Base-by-base conservation (phyloP, 495 filamentous ascomycete species). In the Penicilliopsis zonata region DNA sequence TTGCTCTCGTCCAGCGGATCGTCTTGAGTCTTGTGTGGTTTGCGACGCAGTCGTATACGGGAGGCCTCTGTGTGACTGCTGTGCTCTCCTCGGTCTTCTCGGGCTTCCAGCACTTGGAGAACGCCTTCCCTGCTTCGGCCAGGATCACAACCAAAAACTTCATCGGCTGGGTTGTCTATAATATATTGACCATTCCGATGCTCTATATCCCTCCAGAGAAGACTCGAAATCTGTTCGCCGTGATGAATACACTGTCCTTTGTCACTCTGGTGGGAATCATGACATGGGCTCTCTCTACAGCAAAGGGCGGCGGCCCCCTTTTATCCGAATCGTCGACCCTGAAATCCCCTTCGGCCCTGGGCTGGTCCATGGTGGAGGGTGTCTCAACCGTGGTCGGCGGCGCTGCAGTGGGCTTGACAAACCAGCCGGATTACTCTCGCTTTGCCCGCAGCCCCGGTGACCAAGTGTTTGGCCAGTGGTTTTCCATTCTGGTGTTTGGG, bases 21-120 rank as follows among this genome's bases (percentile, higher is more conserved):
- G 20, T 29, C 19, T 26, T 39, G 17, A 23, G 14, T 20, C 8
- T 26, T 9, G 30, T 43, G n/a, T 43, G 40, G 40, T 38, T 34
- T 10, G 39, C 26, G 9, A 27, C 30, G 1, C 39, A 42, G 27
- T 30, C 38, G 10, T 49, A 38, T 13, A 45, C 36, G 9, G 46
- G 52, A 32, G 50, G 52, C 8, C 50, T 37, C 13, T 33, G 41
- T 13, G 46, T 52, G 9, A 35, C 33, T 8, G 28, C 48, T 15
- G 37, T 56, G 13, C 48, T 61, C 12, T 32, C 31, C 12, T 39
- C 56, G 18, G 49, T 58, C 13, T 53, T 44, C 28, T 55, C 46
- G 7, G 40, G 23, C 15, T 52, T 57, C 30, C 33, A 43, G 14
- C 19, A 50, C 27, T 41, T 53, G 38, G 34, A 38, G 33, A 60